phyloP scores from a whole-genome alignment of 1,284 basidiomycete species.

The Macrocystidia cucumis region DNA sequence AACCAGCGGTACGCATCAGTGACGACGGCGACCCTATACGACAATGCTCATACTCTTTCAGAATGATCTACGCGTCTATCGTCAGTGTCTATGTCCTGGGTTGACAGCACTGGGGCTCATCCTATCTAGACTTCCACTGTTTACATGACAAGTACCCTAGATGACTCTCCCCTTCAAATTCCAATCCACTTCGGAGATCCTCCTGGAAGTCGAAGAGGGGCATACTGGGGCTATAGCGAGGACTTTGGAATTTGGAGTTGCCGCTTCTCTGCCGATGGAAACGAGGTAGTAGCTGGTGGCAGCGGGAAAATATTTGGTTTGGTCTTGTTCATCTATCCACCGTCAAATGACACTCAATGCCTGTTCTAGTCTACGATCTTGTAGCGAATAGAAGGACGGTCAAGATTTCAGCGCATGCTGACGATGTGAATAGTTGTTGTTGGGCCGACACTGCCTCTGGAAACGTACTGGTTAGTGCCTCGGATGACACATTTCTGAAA shows the following conservation, averaged over 20 bases:
- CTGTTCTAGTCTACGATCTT: slow-evolving; percentile 83
- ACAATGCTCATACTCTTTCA: slow-evolving; percentile 17
- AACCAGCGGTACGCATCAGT: slow-evolving; percentile 65
- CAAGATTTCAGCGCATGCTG: slow-evolving; percentile 76
- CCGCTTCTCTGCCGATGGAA: slow-evolving; percentile 92
- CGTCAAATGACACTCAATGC: slow-evolving; percentile 17
- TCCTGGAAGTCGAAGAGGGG: slow-evolving; percentile 18
- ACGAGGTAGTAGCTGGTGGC: slow-evolving; percentile 80
- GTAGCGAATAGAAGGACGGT: slow-evolving; percentile 74
- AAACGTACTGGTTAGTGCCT: slow-evolving; percentile 90
- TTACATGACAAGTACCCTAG: slow-evolving; percentile 81
- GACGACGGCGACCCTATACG: neutral
- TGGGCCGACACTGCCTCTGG: slow-evolving; percentile 91
- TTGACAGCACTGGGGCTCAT: neutral
- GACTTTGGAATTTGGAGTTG: slow-evolving; percentile 84
- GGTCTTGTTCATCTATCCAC: slow-evolving; percentile 9
- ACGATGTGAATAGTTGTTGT: slow-evolving; percentile 95
- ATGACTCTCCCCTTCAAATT: slow-evolving; percentile 62
- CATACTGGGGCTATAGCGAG: slow-evolving; percentile 30
- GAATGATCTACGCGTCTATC: slow-evolving; percentile 91
- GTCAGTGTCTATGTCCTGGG: slow-evolving; percentile 31
- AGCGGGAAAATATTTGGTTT: slow-evolving; percentile 73
- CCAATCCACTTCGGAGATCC: slow-evolving; percentile 68
- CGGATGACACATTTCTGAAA: slow-evolving; percentile 92
- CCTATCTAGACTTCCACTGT: slow-evolving; percentile 50